Conservation (phyloP, 345 rosid genomes). For the Camelina sativa region DNA sequence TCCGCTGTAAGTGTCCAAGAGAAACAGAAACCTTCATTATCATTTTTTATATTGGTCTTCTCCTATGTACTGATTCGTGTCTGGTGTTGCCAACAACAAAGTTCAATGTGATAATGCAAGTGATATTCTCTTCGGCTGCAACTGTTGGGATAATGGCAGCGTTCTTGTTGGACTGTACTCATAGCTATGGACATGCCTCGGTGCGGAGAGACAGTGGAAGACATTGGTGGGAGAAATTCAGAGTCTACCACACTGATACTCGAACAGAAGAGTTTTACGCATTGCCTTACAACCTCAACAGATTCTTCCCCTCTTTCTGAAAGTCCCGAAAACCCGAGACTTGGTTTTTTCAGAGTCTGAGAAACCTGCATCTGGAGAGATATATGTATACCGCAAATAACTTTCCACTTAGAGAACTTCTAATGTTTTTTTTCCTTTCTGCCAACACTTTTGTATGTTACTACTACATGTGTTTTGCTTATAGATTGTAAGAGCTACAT, state of each 20-base stretch:
- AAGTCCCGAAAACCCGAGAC: neutral
- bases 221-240: conserved; percentile 90
- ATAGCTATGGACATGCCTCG: conserved; percentile 53
- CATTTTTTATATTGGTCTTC: neutral
- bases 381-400: conserved; percentile 24
- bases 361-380: conserved; percentile 19
- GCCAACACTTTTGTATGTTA: conserved; percentile 35
- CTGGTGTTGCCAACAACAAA: conserved; percentile 36
- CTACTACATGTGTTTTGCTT: conserved; percentile 38
- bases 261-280: conserved; percentile 78
- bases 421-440: conserved; percentile 15
- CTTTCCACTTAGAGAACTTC: conserved; percentile 8
- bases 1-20: conserved; percentile 56
- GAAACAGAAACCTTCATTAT: neutral
- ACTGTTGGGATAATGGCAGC: conserved; percentile 70
- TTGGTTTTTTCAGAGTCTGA: conserved; percentile 1
- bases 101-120: conserved; percentile 88
- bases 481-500: conserved; percentile 36
- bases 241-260: conserved; percentile 54
- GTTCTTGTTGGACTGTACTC: conserved; percentile 66
- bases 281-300: conserved; percentile 70
- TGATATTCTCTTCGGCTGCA: conserved; percentile 87
- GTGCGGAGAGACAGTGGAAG: conserved; percentile 78
- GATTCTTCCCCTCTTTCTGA: conserved; percentile 88
- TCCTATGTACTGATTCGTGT: conserved; percentile 24